Evolutionary conservation across 331 rosid genomes (phyloP), one percentile per base, ranked within the genome.

Genomic region (Quercus tomentella): DNA sequence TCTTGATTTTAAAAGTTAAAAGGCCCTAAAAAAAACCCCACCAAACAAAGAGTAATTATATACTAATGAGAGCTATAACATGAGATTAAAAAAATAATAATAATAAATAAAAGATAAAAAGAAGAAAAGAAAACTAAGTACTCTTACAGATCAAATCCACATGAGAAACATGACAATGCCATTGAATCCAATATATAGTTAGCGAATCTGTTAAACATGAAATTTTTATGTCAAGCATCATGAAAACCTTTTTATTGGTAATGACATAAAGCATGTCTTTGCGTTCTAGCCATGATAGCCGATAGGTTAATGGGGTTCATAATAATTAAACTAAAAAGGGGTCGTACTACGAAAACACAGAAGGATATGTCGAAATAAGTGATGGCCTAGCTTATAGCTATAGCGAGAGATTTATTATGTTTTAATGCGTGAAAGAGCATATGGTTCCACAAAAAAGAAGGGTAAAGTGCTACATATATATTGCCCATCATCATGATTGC

Each of bases 191-290:
- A 30, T 30, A 63, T 63, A 14, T 30, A 25, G 45, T 5, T n/a
- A 55, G n/a, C 63, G 62, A 82, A 66, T 67, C 78, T 41, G 55
- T 41, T 37, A 63, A 70, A 69, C 62, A 41, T 15, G 35, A 72
- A 57, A 49, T 49, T 65, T 62, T 31, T 56, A 60, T 76, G 81
- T 80, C 72, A 43, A 33, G 71, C 75, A 87, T 86, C 87, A 87
- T 77, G 89, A 86, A 77, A 86, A 85, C 87, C 85, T 87, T 89
- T 90, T 85, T 56, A 62, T 80, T 80, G 94, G 92, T 87, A 88
- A 87, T 81, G 94, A 92, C 90, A 84, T 83, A 92, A 90, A 88
- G 94, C 73, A 70, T 85, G 76, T 82, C 87, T 84, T 83, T 87
- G 88, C 73, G 84, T 86, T 87, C 72, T 86, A 74, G 77, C 82